Evolutionary conservation across 768 basidiomycete genomes (phyloP).

Genomic region (Naganishia antarctica): DNA sequence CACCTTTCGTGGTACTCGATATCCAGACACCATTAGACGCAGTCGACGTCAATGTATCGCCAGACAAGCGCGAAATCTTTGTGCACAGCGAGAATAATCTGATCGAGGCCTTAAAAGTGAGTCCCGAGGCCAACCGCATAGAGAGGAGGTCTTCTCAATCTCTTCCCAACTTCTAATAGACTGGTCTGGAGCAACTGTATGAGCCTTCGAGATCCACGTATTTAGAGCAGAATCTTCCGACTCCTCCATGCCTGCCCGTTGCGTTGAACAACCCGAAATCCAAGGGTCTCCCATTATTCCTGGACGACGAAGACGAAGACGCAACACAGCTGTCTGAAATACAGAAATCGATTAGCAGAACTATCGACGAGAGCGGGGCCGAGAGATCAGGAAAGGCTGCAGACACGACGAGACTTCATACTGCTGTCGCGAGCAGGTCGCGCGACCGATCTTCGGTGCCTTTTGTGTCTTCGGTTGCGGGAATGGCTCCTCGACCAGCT

Average conservation of each 20-base stretch:
- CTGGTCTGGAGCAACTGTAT: constrained; percentile 64
- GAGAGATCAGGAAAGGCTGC: too few species aligned
- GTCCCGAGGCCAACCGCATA: too few species aligned
- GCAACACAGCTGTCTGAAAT: too few species aligned
- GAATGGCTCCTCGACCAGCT: constrained; percentile 5
- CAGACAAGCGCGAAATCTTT: constrained; percentile 93
- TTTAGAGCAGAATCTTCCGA: constrained; percentile 52
- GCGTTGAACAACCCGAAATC: constrained; percentile 20
- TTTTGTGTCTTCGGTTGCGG: too few species aligned
- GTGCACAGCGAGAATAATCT: constrained; percentile 80
- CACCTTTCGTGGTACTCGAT: constrained; percentile 77
- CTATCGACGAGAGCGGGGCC: not conserved
- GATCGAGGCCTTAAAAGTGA: constrained; percentile 70
- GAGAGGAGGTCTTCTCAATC: too few species aligned
- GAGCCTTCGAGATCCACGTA: constrained; percentile 69
- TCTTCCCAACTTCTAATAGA: too few species aligned
- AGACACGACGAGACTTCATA: too few species aligned
- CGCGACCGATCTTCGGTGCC: not conserved
- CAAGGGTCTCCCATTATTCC: constrained; percentile 2
- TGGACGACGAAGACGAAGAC: not conserved
- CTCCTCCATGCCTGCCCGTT: constrained; percentile 26
- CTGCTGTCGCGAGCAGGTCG: not conserved
- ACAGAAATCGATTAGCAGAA: too few species aligned
- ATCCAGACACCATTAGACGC: constrained; percentile 66
- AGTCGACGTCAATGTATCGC: constrained; percentile 85